A percentile compares a stretch with the other conserved stretches of the same genome.
Conservation (phyloP, 768 basidiomycete genomes). For the Mycena filopes region DNA sequence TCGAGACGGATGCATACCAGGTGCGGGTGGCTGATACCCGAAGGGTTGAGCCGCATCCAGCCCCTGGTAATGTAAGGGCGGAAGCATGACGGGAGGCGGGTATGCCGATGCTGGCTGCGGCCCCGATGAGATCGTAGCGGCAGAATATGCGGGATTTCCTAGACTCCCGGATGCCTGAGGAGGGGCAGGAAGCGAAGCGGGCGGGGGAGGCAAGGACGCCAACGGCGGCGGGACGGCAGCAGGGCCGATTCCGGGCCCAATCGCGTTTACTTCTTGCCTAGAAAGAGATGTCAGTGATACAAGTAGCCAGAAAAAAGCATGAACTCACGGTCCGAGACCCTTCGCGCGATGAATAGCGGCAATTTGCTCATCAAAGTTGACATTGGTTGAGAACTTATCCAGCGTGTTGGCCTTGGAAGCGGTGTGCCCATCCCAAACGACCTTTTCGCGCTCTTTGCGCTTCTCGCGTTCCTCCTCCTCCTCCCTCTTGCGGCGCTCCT, state of each 20-base stretch:
- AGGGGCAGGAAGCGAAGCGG: conserved; percentile 78
- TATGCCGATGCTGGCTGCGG: conserved; percentile 89
- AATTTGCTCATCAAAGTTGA: conserved; percentile 98
- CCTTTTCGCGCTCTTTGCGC: conserved; percentile 91
- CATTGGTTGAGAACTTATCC: conserved; percentile 92
- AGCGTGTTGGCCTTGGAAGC: conserved; percentile 91
- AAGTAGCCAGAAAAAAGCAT: not conserved
- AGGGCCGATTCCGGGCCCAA: conserved; percentile 90
- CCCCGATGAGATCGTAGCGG: conserved; percentile 90
- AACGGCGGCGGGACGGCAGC: conserved; percentile 76
- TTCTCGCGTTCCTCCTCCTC: conserved; percentile 87
- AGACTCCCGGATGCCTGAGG: conserved; percentile 58
- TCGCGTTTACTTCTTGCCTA: conserved; percentile 81
- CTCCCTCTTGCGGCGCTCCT: conserved; percentile 86
- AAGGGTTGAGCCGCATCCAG: conserved; percentile 81
- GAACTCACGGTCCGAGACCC: conserved; percentile 85
- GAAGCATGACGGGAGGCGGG: conserved; percentile 81
- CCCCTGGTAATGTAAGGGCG: conserved; percentile 87
- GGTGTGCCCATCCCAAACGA: conserved; percentile 99
- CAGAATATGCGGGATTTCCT: conserved; percentile 67
- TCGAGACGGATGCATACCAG: conserved; percentile 77
- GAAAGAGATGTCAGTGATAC: not conserved
- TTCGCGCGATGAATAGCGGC: conserved; percentile 95
- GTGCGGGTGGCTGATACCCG: conserved; percentile 76
- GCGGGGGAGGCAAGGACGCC: conserved; percentile 72